Percentiles rank a stretch among this genome's conserved stretches.
Evolutionary conservation across 495 filamentous ascomycete genomes (phyloP).

Genomic region (Podospora pseudocomata): DNA sequence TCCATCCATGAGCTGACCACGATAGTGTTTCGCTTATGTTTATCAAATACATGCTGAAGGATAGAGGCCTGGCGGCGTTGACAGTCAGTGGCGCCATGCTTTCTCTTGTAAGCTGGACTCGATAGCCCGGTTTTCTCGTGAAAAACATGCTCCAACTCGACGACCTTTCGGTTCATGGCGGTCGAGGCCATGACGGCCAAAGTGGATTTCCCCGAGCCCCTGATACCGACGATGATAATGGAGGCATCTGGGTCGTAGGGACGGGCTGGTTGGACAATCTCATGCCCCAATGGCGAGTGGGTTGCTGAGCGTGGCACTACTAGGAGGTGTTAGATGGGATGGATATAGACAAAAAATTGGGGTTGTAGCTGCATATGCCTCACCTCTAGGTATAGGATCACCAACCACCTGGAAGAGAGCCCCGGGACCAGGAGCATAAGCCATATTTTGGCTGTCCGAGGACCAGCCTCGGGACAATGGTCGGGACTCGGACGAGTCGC

Average conservation of each 20-base stretch:
- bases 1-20: constrained; percentile 61
- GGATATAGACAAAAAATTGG: not conserved
- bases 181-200: constrained; percentile 65
- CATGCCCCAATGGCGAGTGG: constrained; percentile 13
- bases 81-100: constrained; percentile 53
- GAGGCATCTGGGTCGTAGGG: constrained; percentile 56
- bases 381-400: not conserved
- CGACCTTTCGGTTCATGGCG: constrained; percentile 57
- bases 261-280: not conserved
- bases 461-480: constrained; percentile 9
- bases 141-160: constrained; percentile 63
- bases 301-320: constrained; percentile 12
- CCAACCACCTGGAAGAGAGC: not conserved
- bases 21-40: constrained; percentile 56
- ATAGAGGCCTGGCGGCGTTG: constrained; percentile 54
- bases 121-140: constrained; percentile 56
- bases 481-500: constrained; percentile 1
- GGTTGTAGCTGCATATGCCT: not conserved
- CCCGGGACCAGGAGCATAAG: not conserved
- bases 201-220: constrained; percentile 67
- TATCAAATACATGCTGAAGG: constrained; percentile 57
- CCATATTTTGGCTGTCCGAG: constrained; percentile 6
- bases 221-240: constrained; percentile 64
- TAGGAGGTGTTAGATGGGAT: not conserved
- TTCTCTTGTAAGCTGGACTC: constrained; percentile 54